Percentiles rank a stretch among this genome's conserved stretches.
These are phyloP conservation scores for Sphagnum contortum DNA, from an alignment of 225 moss, liverwort and hornwort species.

Conservation along the genomic window DNA sequence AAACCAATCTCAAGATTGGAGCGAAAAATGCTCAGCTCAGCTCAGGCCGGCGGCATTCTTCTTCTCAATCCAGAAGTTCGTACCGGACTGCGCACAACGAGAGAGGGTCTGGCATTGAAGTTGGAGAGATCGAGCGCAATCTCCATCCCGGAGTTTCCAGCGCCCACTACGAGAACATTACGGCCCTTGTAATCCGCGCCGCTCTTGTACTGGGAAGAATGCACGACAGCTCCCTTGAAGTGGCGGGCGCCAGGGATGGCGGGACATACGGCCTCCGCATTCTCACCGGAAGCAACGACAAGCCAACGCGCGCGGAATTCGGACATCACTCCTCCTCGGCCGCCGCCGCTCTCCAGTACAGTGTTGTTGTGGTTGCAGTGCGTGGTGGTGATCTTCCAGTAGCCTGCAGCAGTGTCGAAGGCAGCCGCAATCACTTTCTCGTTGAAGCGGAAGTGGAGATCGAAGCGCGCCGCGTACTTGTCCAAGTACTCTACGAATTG, in stretches of 20 bases:
- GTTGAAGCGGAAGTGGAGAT: slow-evolving; percentile 44
- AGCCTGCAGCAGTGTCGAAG: slow-evolving; percentile 19
- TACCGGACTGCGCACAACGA: slow-evolving; percentile 68
- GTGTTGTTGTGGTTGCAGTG: slow-evolving; percentile 1
- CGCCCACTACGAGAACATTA: slow-evolving; percentile 76
- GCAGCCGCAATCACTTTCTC: slow-evolving; percentile 38
- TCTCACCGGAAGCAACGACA: slow-evolving; percentile 85
- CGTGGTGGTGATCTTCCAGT: slow-evolving; percentile 44
- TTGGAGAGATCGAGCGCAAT: slow-evolving; percentile 79
- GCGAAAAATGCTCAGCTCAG: not conserved
- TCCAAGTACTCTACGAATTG: slow-evolving; percentile 70
- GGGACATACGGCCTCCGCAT: slow-evolving; percentile 55
- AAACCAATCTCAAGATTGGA: not conserved
- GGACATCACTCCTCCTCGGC: too few relatives aligned
- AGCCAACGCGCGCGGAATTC: slow-evolving; percentile 47
- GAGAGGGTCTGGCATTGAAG: slow-evolving; percentile 48
- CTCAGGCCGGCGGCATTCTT: too few relatives aligned
- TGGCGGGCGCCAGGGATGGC: slow-evolving; percentile 28
- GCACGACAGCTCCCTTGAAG: slow-evolving; percentile 40
- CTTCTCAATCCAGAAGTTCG: not conserved
- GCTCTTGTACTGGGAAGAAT: slow-evolving; percentile 61
- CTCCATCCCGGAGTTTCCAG: slow-evolving; percentile 92
- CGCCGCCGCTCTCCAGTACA: slow-evolving; percentile 8
- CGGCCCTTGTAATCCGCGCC: slow-evolving; percentile 41
- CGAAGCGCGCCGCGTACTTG: slow-evolving; percentile 42